phyloP scores from a whole-genome alignment of 805 yeast genomes.

The Ogataea haglerorum region DNA sequence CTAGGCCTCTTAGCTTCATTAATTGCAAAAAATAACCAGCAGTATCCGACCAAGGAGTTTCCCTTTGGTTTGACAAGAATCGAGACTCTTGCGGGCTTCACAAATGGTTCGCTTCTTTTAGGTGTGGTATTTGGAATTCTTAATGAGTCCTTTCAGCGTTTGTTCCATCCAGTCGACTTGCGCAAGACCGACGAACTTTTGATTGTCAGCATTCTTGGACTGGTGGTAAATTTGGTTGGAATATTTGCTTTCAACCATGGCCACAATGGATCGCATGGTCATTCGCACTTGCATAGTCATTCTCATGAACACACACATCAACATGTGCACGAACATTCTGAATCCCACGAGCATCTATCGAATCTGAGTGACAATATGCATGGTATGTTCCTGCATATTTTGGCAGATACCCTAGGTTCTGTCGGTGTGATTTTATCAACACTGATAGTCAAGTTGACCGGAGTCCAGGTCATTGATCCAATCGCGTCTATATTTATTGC shows the following conservation, averaged over 20 bases:
- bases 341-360: constrained; percentile 18
- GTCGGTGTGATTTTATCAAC: constrained; percentile 96
- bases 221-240: constrained; percentile 86
- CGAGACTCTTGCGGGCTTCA: constrained; percentile 91
- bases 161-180: constrained; percentile 71
- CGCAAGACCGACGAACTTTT: constrained; percentile 81
- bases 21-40: constrained; percentile 30
- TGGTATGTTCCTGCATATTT: constrained; percentile 88
- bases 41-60: constrained; percentile 39
- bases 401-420: constrained; percentile 96
- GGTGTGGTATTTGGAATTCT: constrained; percentile 89
- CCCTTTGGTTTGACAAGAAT: constrained; percentile 86
- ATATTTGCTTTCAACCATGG: constrained; percentile 93
- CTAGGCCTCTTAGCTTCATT: constrained; percentile 86
- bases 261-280: constrained; percentile 49
- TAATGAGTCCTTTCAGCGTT: constrained; percentile 80
- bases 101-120: constrained; percentile 83
- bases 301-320: constrained; percentile 28
- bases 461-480: constrained; percentile 85
- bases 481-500: constrained; percentile 88
- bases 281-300: constrained; percentile 27
- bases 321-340: constrained; percentile 13
- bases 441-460: constrained; percentile 58
- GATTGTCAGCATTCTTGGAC: constrained; percentile 79
- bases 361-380: constrained; percentile 69